Evolutionary conservation across 1,284 basidiomycete species (phyloP), one percentile per base, ranked within the genome.

Genomic region (Erythrobasidium hasegawianum): DNA sequence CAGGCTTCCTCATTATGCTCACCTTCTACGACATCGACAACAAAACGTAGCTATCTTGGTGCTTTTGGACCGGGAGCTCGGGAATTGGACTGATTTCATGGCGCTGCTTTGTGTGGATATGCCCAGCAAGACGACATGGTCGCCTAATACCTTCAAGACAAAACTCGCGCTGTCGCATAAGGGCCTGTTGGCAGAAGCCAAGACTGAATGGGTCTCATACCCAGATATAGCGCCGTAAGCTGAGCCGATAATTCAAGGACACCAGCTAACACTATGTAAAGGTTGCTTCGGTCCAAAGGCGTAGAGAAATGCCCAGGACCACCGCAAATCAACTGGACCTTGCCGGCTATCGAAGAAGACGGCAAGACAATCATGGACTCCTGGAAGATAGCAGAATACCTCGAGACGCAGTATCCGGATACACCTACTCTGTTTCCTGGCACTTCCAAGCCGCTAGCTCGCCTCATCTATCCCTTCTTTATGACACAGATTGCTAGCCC

Each of bases 301-400:
- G 62, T 65, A 11, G n/a, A 54, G 24, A 26, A 22, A n/a, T 22
- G 53, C 10, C 40, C 55, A 29, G 62, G 62, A 16, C 20, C 55
- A 11, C 29, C 27, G 18, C 18, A 33, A 20, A 45, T 40, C 33
- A 27, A 65, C 9, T 65, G 38, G 22, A 65, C 62, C 11, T 38
- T 65, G 3, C 62, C 62, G 3, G 47, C 62, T 8, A 65, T 65
- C 20, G 62, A 65, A 18, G 43, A 57, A 24, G 45, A 65, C 22
- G 62, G 33, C 43, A 65, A 58, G 45, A 58, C 47, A 0, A 58
- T 65, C 20, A 65, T 65, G 62, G 62, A 65, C 24, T 65, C 62
- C 3, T 43, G 53, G 22, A 47, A 41, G 29, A 65, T 65, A 22
- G 62, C 62, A 33, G 26, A 57, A 3, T 58, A 65, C 18, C 47